A percentile compares a stretch with the other conserved stretches of the same genome.
phyloP scores from a whole-genome alignment of 2,329 filamentous ascomycete genomes.

The Fusarium anguioides region DNA sequence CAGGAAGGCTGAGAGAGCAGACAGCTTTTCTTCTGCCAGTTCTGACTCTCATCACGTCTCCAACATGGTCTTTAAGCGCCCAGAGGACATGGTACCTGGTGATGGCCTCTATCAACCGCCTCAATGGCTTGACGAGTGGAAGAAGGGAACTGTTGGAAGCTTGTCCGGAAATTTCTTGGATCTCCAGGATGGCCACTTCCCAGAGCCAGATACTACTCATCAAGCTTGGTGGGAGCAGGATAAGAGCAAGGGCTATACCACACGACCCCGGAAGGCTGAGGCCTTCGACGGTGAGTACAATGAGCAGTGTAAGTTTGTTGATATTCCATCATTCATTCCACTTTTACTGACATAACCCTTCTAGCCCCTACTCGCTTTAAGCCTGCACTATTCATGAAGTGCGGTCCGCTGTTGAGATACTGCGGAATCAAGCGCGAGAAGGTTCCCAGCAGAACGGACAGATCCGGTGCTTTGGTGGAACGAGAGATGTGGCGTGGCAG shows the following conservation, averaged over 20 bases:
- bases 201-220: constrained; percentile 59
- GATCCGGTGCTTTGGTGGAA: constrained; percentile 54
- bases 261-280: constrained; percentile 66
- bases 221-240: constrained; percentile 83
- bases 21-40: constrained; percentile 46
- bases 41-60: constrained; percentile 54
- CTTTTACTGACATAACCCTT: constrained; percentile 20
- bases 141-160: constrained; percentile 71
- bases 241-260: constrained; percentile 58
- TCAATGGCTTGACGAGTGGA: constrained; percentile 77
- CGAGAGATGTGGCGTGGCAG: constrained; percentile 92
- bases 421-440: constrained; percentile 81
- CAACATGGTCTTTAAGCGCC: constrained; percentile 56
- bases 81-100: constrained; percentile 58
- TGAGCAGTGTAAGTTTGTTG: constrained; percentile 62
- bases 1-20: constrained; percentile 45
- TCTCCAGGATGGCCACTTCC: constrained; percentile 58
- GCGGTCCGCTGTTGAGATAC: constrained; percentile 90
- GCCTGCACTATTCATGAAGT: constrained; percentile 85
- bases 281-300: constrained; percentile 76
- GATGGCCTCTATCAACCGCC: constrained; percentile 69
- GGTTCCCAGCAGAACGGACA: constrained; percentile 48
- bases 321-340: background rate
- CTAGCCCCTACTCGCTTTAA: constrained; percentile 78
- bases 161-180: constrained; percentile 70